Evolutionary conservation across 192 early-diverging fungal genomes (phyloP).

Genomic region (Linnemannia hyalina): DNA sequence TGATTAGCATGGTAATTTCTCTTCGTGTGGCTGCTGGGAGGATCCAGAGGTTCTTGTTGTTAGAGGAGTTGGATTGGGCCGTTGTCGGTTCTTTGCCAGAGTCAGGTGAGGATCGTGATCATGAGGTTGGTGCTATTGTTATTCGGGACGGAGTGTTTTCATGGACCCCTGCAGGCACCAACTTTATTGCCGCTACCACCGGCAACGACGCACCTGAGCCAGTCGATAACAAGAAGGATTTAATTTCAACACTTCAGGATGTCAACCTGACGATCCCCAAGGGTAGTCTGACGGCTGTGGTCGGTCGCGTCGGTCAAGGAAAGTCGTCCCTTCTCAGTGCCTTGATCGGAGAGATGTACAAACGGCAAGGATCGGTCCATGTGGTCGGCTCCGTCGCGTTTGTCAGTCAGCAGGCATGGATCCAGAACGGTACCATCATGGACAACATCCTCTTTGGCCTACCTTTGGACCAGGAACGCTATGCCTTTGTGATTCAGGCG

Average conservation of each 20-base stretch:
- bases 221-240: background rate
- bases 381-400: constrained; percentile 70
- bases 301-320: constrained; percentile 64
- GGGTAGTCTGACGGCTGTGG: constrained; percentile 10
- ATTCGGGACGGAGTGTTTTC: background rate
- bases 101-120: background rate
- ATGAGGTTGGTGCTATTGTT: background rate
- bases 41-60: constrained; percentile 17
- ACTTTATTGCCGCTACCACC: too few relatives aligned
- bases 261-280: constrained; percentile 52
- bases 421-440: constrained; percentile 51
- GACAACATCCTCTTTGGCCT: constrained; percentile 87
- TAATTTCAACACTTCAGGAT: constrained; percentile 4
- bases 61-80: constrained; percentile 22
- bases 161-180: background rate
- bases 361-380: constrained; percentile 59
- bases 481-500: constrained; percentile 50
- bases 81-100: background rate
- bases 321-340: constrained; percentile 81
- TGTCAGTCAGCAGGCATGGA: constrained; percentile 35
- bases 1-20: constrained; percentile 6
- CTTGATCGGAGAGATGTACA: constrained; percentile 85
- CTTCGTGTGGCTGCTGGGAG: constrained; percentile 15
- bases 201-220: background rate
- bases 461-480: constrained; percentile 69